phyloP scores from a whole-genome alignment of 129 eudicot genomes.

The Helichrysum umbraculigerum region DNA sequence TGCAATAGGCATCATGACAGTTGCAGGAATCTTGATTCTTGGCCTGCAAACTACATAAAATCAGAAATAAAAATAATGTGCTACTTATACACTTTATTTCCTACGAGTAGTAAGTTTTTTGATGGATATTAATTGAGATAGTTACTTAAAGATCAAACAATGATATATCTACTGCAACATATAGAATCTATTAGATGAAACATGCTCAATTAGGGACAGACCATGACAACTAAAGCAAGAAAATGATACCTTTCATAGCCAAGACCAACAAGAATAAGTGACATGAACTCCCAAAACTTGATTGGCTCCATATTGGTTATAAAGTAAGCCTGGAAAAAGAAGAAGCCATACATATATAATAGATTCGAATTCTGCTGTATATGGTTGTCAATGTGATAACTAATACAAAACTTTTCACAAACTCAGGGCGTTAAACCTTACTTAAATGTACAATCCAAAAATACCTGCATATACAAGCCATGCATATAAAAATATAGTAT shows the following conservation, averaged over 20 bases:
- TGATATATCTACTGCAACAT: not conserved
- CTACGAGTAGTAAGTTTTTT: not conserved
- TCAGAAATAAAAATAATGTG: conserved; percentile 59
- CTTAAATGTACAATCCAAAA: not conserved
- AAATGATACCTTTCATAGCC: conserved; percentile 87
- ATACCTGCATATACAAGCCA: not conserved
- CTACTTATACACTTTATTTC: conserved; percentile 13
- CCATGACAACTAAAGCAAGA: conserved; percentile 18
- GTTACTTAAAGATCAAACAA: not conserved
- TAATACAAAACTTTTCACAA: not conserved
- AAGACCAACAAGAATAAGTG: conserved; percentile 86
- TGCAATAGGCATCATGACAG: conserved; percentile 91
- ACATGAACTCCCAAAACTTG: conserved; percentile 92
- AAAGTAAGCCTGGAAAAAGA: conserved; percentile 80
- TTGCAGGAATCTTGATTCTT: conserved; percentile 72
- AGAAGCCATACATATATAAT: conserved; percentile 12
- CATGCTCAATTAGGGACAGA: not conserved
- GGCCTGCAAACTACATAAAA: conserved; percentile 90
- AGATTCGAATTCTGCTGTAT: not conserved
- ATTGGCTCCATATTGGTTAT: conserved; percentile 96
- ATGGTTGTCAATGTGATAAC: not conserved
- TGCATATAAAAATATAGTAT: not conserved
- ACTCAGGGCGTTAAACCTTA: not conserved
- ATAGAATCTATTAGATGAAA: not conserved
- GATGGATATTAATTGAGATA: not conserved